phyloP scores from a whole-genome alignment of 139 green algal species.

The Haematococcus sp. region DNA sequence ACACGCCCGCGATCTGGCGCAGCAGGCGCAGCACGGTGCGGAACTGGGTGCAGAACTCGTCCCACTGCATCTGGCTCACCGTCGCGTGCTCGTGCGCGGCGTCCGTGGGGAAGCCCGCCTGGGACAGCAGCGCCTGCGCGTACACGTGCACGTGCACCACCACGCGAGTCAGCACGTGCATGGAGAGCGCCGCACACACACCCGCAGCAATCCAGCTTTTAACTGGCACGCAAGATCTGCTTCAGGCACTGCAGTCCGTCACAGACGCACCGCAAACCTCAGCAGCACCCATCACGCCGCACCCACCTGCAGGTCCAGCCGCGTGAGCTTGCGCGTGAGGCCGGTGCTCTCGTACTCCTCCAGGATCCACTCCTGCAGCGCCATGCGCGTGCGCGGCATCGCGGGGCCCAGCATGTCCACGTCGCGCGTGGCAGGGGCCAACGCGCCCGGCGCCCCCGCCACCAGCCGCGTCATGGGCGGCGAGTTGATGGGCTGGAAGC shows the following conservation, averaged over 20 bases:
- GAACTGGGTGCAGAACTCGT: slow-evolving; percentile 56
- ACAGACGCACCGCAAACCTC: too few relatives aligned
- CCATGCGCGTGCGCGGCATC: slow-evolving; percentile 28
- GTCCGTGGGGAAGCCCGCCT: slow-evolving; percentile 56
- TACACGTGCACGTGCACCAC: slow-evolving; percentile 8
- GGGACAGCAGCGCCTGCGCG: slow-evolving; percentile 44
- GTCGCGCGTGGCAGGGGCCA: background rate
- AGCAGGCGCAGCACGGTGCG: slow-evolving; percentile 45
- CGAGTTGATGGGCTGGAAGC: background rate
- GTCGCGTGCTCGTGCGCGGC: slow-evolving; percentile 16
- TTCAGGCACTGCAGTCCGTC: too few relatives aligned
- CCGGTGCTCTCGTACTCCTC: slow-evolving; percentile 63
- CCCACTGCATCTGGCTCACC: slow-evolving; percentile 54
- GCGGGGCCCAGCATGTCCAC: background rate
- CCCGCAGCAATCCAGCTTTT: too few relatives aligned
- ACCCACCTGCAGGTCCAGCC: slow-evolving; percentile 53
- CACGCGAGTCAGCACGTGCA: too few relatives aligned
- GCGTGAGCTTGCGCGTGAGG: slow-evolving; percentile 48
- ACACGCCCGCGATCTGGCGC: slow-evolving; percentile 52
- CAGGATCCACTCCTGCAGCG: slow-evolving; percentile 47
- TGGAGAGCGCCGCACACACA: too few relatives aligned
- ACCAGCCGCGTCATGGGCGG: background rate
- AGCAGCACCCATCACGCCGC: background rate
- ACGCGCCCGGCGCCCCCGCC: background rate
- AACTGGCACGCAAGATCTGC: too few relatives aligned